Evolutionary conservation across 805 yeast genomes (phyloP), one percentile per base, ranked within the genome.

Genomic region (Kodamaea neixiangensis): DNA sequence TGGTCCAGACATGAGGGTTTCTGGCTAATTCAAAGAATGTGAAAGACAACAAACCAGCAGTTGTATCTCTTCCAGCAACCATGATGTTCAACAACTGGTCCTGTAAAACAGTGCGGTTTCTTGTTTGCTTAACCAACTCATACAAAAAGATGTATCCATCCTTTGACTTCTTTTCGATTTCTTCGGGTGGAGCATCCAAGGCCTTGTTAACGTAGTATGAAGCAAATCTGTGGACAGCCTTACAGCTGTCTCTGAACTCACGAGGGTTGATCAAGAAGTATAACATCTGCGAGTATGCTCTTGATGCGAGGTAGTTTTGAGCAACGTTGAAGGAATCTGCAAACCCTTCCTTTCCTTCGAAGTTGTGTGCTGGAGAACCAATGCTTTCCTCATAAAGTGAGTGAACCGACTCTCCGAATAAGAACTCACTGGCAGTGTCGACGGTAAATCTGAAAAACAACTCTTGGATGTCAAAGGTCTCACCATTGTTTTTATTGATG

Each of bases 361-460:
- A 46, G 46, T 56, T 45, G 31, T 44, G 46, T 9, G 48, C 51
- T 2, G 46, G 29, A 17, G 50, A 15, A 14, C 57, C 58, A 7
- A 61, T 57, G 10, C 58, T 50, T 3, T 58, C 61, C 48, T 68
- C 73, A 34, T 55, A 56, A 38, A 71, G 64, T 18, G 67, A 58
- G 42, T 63, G 64, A 38, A 63, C 64, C 3, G 71, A 62, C 54
- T 69, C 73, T 14, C 78, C 78, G 59, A 73, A 70, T 47, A 73
- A 65, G 54, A 72, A 72, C 57, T 73, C 77, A 19, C 75, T 64
- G 11, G 77, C 68, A 20, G 75, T 67, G 55, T 73, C 78, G 47
- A 72, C 61, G n/a, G 77, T 72, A 15, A 71, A 62, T 44, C 57
- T 60, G 53, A 64, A 67, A 53, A 71, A 67, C 31, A 62, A 61